Evolutionary conservation across 148 eudicot genomes (phyloP).

Genomic region (Nepenthes gracilis): DNA sequence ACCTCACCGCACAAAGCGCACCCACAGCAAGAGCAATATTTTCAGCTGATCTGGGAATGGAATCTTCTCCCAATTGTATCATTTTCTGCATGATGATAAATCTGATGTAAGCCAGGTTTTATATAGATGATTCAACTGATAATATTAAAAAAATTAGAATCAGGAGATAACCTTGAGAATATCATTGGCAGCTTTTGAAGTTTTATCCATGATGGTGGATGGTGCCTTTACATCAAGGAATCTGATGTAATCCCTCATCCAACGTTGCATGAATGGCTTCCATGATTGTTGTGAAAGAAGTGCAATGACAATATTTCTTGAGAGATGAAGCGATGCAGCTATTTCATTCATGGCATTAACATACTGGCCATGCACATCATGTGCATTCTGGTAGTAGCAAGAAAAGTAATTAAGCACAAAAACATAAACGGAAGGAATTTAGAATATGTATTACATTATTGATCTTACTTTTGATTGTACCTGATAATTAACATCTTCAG

Average conservation of each 20-base stretch:
- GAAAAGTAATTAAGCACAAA: constrained; percentile 10
- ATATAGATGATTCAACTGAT: not conserved
- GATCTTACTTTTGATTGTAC: constrained; percentile 42
- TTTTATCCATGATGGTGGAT: constrained; percentile 36
- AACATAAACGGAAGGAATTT: constrained; percentile 1
- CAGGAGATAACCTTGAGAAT: constrained; percentile 53
- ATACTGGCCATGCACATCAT: constrained; percentile 45
- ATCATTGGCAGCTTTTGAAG: constrained; percentile 55
- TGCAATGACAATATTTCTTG: constrained; percentile 64
- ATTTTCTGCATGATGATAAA: constrained; percentile 35
- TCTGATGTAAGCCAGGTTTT: constrained; percentile 3
- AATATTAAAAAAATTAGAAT: not conserved
- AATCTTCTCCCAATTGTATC: constrained; percentile 53
- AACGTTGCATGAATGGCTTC: constrained; percentile 77
- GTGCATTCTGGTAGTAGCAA: constrained; percentile 30
- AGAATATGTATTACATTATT: constrained; percentile 1
- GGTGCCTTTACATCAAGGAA: constrained; percentile 40
- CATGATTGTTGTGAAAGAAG: constrained; percentile 76
- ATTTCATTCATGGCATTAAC: constrained; percentile 44
- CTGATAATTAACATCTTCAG: constrained; percentile 25
- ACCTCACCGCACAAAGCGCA: constrained; percentile 69
- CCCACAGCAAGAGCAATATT: constrained; percentile 81
- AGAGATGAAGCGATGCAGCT: constrained; percentile 60
- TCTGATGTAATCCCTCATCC: constrained; percentile 45
- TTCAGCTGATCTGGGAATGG: constrained; percentile 86